Evolutionary conservation across 352 stramenopile species (phyloP).

Genomic region (Blastocystis sp.): DNA sequence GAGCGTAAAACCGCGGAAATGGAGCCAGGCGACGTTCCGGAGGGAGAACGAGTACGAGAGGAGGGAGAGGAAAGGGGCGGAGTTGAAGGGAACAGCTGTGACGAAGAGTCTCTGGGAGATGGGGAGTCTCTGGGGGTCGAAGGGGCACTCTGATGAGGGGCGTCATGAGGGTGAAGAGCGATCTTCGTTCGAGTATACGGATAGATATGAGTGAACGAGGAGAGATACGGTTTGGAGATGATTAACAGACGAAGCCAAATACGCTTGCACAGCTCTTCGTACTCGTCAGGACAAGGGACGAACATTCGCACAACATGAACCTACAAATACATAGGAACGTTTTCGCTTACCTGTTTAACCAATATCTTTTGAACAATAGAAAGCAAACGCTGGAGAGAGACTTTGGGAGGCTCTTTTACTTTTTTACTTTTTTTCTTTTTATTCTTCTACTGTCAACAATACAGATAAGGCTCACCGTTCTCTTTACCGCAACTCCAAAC

Average conservation of each 20-base stretch:
- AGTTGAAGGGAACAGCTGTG: not conserved
- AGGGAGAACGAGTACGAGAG: not conserved
- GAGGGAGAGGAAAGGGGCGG: not conserved
- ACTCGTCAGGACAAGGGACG: conserved; percentile 3
- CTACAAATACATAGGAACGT: not conserved
- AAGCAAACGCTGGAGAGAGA: conserved; percentile 19
- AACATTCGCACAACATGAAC: not conserved
- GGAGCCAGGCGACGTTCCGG: too few species aligned
- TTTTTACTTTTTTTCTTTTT: not conserved
- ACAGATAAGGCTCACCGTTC: not conserved
- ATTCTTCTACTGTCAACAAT: not conserved
- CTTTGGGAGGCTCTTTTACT: not conserved
- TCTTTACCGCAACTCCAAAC: not conserved
- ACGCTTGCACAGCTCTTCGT: conserved; percentile 21
- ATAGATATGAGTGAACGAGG: conserved; percentile 41
- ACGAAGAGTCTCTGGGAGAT: not conserved
- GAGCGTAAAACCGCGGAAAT: too few species aligned
- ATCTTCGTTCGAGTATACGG: not conserved
- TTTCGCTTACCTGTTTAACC: not conserved
- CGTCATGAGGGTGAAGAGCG: not conserved
- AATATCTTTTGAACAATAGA: conserved; percentile 27
- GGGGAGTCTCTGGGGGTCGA: not conserved
- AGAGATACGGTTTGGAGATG: conserved; percentile 22
- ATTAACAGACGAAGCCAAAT: conserved; percentile 35
- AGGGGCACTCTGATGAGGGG: not conserved